Evolutionary conservation across 345 rosid genomes (phyloP), one percentile per base, ranked within the genome.

Genomic region (Toxicodendron radicans): DNA sequence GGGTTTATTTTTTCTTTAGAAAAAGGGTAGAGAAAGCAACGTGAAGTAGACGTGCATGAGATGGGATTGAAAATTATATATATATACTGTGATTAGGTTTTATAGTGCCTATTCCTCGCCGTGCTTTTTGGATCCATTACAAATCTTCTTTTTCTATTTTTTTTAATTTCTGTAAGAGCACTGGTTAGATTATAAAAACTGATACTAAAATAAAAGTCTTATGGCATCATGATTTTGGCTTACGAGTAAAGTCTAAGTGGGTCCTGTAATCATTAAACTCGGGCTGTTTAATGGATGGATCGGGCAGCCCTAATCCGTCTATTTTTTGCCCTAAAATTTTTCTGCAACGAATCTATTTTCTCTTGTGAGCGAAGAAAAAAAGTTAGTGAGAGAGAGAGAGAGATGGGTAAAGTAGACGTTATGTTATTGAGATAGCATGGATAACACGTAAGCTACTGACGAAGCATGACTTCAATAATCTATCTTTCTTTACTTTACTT

Each of bases 31-130:
- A 67, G 74, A 74, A 71, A 79, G 76, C 78, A 67, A 81, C 85
- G 83, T 87, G 95, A 79, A 70, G 83, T 60, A 79, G 89, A 84
- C 89, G 91, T 87, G 95, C 89, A 81, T 88, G 91, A 75, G 78
- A 81, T 82, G 79, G 72, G 76, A 83, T 53, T 48, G 73, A 20
- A 33, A 66, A 30, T 23, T 33, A 61, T 14, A 24, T 59, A 51
- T 4, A 18, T 41, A 5, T 57, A 33, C 45, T 66, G 60, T 27
- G 72, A 52, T 64, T 75, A 57, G 70, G 66, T 43, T 41, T 68
- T 1, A 5, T 23, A 8, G 53, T 64, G 71, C 83, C 64, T 48
- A 74, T 80, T 80, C 75, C 53, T 76, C 78, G 83, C 87, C 82
- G 83, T 80, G 75, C 66, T 65, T 79, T 79, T 77, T 70, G 87